These are phyloP conservation scores for Chenopodium berlandieri DNA, from an alignment of 148 eudicot genomes.

Conservation along the genomic window DNA sequence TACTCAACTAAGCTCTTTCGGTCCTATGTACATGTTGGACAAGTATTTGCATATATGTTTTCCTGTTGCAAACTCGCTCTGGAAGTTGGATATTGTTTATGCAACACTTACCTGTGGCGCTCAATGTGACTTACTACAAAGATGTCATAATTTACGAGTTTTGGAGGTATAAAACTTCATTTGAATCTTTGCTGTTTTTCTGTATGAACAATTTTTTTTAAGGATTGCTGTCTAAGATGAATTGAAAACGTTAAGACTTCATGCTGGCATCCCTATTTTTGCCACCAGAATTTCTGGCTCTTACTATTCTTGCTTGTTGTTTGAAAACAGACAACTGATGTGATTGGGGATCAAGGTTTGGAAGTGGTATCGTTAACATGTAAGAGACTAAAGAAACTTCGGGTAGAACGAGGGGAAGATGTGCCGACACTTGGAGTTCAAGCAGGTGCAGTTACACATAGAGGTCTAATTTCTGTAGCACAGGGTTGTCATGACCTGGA, in stretches of 20 bases:
- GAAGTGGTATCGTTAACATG: conserved; percentile 55
- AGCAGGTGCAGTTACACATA: conserved; percentile 64
- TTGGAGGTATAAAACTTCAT: conserved; percentile 53
- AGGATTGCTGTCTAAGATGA: not conserved
- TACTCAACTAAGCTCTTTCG: conserved; percentile 44
- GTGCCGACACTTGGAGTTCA: conserved; percentile 55
- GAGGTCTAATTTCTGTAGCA: conserved; percentile 66
- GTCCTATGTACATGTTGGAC: conserved; percentile 54
- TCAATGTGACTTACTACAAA: conserved; percentile 49
- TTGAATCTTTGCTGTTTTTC: not conserved
- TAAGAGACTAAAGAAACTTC: conserved; percentile 57
- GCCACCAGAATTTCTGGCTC: not conserved
- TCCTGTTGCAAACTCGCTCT: conserved; percentile 54
- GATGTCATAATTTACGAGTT: conserved; percentile 77
- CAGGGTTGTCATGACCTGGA: conserved; percentile 68
- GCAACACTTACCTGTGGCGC: conserved; percentile 61
- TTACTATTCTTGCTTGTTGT: not conserved
- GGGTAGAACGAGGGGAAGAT: conserved; percentile 76
- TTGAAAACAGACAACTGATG: conserved; percentile 58
- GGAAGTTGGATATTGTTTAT: conserved; percentile 70
- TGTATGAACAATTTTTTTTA: too few relatives aligned
- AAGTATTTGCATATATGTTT: conserved; percentile 54
- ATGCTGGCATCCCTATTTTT: not conserved
- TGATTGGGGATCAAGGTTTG: conserved; percentile 70
- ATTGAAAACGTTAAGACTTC: too few relatives aligned